These are phyloP conservation scores for Filobasidium uniguttulatum DNA, from an alignment of 1,284 basidiomycete species.

Conservation along the genomic window DNA sequence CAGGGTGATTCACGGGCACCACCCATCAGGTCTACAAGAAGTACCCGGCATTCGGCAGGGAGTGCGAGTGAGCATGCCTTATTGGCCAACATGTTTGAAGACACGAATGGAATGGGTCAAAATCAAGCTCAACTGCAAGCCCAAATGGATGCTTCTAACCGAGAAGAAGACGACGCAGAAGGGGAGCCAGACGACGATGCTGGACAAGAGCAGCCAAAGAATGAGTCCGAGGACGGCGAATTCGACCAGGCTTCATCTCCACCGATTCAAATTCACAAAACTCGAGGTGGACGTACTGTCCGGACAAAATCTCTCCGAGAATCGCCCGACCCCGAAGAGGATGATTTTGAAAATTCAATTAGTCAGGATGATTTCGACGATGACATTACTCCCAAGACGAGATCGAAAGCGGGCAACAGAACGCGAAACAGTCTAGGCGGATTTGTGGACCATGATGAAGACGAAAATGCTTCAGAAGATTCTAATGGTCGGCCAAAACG, in stretches of 20 bases:
- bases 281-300: constrained; percentile 3
- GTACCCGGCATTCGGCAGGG: too few species aligned
- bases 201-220: not conserved
- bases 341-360: constrained; percentile 24
- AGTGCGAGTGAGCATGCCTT: too few species aligned
- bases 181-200: not conserved
- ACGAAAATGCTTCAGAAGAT: not conserved
- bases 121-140: not conserved
- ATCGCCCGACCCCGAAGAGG: constrained; percentile 36
- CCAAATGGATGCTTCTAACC: not conserved
- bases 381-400: too few species aligned
- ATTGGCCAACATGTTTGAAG: too few species aligned
- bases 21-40: too few species aligned
- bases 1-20: too few species aligned
- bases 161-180: not conserved
- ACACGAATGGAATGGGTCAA: not conserved
- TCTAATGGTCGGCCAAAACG: constrained; percentile 4
- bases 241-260: not conserved
- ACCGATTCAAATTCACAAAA: constrained; percentile 31
- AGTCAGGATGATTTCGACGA: constrained; percentile 15
- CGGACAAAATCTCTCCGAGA: constrained; percentile 4
- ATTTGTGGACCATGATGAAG: not conserved
- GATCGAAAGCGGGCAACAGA: not conserved
- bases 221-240: not conserved
- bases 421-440: not conserved